A percentile compares a stretch with the other conserved stretches of the same genome.
Evolutionary conservation across 2,329 filamentous ascomycete species (phyloP).

Genomic region (Simplicillium aogashimaense): DNA sequence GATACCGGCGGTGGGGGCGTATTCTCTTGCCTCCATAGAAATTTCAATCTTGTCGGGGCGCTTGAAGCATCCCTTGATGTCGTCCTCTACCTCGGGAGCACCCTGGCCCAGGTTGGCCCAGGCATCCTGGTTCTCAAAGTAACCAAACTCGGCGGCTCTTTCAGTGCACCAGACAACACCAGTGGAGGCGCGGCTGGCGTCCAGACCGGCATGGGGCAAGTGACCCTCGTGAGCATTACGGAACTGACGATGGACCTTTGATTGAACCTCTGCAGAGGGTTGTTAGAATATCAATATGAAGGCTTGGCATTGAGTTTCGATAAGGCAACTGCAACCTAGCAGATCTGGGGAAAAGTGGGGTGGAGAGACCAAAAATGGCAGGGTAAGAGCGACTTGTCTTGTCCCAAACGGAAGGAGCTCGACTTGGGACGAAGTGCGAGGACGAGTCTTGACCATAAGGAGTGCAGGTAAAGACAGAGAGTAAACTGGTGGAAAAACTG

Average conservation of each 20-base stretch:
- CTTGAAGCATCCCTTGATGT: constrained; percentile 81
- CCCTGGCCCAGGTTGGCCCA: constrained; percentile 96
- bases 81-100: constrained; percentile 86
- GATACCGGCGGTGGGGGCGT: constrained; percentile 90
- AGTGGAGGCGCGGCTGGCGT: constrained; percentile 78
- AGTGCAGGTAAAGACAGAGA: background rate
- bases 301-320: too few species aligned
- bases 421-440: too few species aligned
- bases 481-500: constrained; percentile 16
- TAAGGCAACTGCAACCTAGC: too few species aligned
- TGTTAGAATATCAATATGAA: background rate
- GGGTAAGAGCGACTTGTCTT: too few species aligned
- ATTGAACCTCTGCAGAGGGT: constrained; percentile 68
- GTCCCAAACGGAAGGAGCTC: too few species aligned
- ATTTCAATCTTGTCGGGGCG: constrained; percentile 73
- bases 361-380: too few species aligned
- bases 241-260: constrained; percentile 81
- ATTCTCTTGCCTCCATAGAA: constrained; percentile 71
- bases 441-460: too few species aligned
- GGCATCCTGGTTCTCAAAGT: constrained; percentile 64
- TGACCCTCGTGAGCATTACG: constrained; percentile 84
- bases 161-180: constrained; percentile 92
- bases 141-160: constrained; percentile 82
- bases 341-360: constrained; percentile 1
- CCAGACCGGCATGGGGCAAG: constrained; percentile 81